Evolutionary conservation across 2,329 filamentous ascomycete genomes (phyloP).

Genomic region (Aspergillus felis): DNA sequence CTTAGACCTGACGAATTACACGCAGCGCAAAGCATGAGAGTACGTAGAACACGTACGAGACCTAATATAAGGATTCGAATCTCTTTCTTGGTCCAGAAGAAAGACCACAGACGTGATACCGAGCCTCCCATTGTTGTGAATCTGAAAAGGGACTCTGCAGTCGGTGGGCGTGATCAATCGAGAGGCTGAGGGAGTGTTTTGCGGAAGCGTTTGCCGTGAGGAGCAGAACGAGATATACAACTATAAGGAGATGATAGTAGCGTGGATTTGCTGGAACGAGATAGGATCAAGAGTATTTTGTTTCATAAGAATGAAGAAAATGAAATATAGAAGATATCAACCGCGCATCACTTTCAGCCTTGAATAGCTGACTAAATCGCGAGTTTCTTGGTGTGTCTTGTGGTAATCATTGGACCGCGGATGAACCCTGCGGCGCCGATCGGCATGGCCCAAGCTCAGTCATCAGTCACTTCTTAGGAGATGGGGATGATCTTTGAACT

Average conservation of each 20-base stretch:
- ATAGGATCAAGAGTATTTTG: background rate
- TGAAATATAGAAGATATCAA: background rate
- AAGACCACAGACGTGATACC: slow-evolving; percentile 60
- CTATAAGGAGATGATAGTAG: background rate
- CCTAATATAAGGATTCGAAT: slow-evolving; percentile 93
- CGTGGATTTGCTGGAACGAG: background rate
- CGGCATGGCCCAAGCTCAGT: slow-evolving; percentile 23
- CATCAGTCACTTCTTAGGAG: background rate
- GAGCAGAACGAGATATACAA: background rate
- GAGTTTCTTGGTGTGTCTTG: slow-evolving; percentile 3
- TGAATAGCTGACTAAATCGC: slow-evolving; percentile 20
- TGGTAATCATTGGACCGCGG: slow-evolving; percentile 16
- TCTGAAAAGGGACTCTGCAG: background rate
- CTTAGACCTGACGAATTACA: slow-evolving; percentile 7
- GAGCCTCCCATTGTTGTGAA: slow-evolving; percentile 50
- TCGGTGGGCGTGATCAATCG: background rate
- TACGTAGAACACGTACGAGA: slow-evolving; percentile 68
- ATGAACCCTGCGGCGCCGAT: slow-evolving; percentile 14
- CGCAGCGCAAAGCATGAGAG: slow-evolving; percentile 8
- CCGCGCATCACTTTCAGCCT: background rate
- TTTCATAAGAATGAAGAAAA: background rate
- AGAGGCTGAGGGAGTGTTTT: background rate
- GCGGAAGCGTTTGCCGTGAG: background rate
- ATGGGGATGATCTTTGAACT: background rate
- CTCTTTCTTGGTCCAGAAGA: slow-evolving; percentile 93